Evolutionary conservation across 768 basidiomycete species (phyloP).

Genomic region (Xerocomus brunneocitrinus): DNA sequence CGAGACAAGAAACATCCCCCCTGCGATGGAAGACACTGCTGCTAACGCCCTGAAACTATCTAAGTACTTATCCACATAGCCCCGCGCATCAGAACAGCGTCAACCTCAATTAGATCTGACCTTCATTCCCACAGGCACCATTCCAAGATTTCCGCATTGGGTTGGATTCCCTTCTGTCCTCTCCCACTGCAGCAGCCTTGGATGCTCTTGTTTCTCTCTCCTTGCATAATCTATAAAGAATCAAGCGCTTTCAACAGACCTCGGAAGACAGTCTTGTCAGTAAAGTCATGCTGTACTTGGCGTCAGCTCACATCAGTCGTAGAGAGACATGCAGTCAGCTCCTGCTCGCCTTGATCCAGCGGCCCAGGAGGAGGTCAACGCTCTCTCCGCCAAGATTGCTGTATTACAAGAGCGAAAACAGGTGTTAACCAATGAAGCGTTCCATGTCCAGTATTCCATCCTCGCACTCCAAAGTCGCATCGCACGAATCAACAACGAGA

Average conservation of each 20-base stretch:
- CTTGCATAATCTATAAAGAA: background rate
- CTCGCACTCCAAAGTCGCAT: constrained; percentile 29
- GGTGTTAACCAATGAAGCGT: constrained; percentile 20
- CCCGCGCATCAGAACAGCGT: no score
- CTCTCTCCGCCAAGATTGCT: constrained; percentile 18
- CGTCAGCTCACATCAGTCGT: constrained; percentile 16
- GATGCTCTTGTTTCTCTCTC: background rate
- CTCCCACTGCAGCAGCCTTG: background rate
- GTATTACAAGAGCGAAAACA: constrained; percentile 21
- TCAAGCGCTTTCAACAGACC: constrained; percentile 5
- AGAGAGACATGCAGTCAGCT: constrained; percentile 19
- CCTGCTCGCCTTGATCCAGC: constrained; percentile 15
- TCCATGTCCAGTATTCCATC: constrained; percentile 25
- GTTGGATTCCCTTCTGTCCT: constrained; percentile 2
- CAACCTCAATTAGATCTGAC: no score
- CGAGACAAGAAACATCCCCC: no score
- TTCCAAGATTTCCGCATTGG: constrained; percentile 4
- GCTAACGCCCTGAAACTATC: no score
- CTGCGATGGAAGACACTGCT: no score
- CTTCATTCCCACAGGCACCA: constrained; percentile 8
- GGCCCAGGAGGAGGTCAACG: constrained; percentile 25
- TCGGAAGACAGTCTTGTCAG: constrained; percentile 24
- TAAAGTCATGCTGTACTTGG: constrained; percentile 13
- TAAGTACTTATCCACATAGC: no score
- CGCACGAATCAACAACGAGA: constrained; percentile 30